These are phyloP conservation scores for Neonectria hederae DNA, from an alignment of 2,329 filamentous ascomycete genomes.

Conservation along the genomic window DNA sequence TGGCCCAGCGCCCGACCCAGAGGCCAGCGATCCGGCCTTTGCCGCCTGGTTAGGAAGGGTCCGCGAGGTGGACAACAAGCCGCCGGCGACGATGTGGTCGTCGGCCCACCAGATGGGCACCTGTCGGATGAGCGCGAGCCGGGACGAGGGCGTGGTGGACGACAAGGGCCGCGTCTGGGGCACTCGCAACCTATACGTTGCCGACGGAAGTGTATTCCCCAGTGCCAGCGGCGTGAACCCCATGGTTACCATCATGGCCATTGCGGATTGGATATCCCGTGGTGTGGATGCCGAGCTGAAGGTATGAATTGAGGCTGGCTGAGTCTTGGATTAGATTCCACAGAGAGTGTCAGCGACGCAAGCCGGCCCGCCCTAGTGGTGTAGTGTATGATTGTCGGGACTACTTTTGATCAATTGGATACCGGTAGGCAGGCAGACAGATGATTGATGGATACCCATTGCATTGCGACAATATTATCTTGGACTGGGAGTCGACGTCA, in stretches of 20 bases:
- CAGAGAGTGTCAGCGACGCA: neutral
- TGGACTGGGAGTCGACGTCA: neutral
- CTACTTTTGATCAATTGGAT: slow-evolving; percentile 6
- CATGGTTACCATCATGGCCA: slow-evolving; percentile 81
- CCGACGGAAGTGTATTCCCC: slow-evolving; percentile 80
- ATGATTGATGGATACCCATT: neutral
- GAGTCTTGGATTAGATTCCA: neutral
- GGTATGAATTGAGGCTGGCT: slow-evolving; percentile 25
- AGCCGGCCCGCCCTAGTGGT: slow-evolving; percentile 2
- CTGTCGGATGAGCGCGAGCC: slow-evolving; percentile 72
- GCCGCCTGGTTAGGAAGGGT: slow-evolving; percentile 66
- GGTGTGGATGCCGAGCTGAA: slow-evolving; percentile 60
- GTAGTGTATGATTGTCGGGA: slow-evolving; percentile 14
- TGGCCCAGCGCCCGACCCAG: slow-evolving; percentile 44
- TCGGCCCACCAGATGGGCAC: slow-evolving; percentile 87
- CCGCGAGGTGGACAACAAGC: slow-evolving; percentile 58
- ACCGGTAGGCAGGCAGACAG: slow-evolving; percentile 1
- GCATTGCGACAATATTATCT: neutral
- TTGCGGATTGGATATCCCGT: slow-evolving; percentile 72
- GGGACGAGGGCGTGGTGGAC: slow-evolving; percentile 66
- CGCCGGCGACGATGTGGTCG: slow-evolving; percentile 63
- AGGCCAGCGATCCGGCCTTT: slow-evolving; percentile 69
- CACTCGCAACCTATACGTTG: slow-evolving; percentile 71
- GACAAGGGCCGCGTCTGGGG: slow-evolving; percentile 71
- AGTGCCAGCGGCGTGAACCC: slow-evolving; percentile 83